phyloP scores from a whole-genome alignment of 2,329 filamentous ascomycete species.

The Penicillium sp. region DNA sequence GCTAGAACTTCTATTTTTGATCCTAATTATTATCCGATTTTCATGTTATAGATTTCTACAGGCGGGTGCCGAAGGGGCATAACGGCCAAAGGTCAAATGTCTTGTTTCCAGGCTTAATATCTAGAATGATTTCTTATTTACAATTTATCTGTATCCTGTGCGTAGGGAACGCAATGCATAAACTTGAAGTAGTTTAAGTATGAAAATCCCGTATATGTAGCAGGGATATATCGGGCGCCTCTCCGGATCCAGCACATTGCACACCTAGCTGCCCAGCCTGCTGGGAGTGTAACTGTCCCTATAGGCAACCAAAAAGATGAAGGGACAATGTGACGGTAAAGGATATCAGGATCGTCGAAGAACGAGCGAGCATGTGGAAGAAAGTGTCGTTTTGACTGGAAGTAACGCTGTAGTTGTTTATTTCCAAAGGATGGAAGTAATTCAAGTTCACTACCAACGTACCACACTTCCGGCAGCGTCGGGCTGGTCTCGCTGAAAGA shows the following conservation, averaged over 20 bases:
- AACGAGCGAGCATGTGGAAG: slow-evolving; percentile 17
- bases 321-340: slow-evolving; percentile 19
- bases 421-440: slow-evolving; percentile 7
- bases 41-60: not conserved
- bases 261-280: slow-evolving; percentile 11
- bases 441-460: slow-evolving; percentile 16
- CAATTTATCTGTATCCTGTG: not conserved
- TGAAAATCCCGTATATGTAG: slow-evolving; percentile 15
- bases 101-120: no score
- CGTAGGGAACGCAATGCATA: slow-evolving; percentile 3
- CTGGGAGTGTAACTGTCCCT: slow-evolving; percentile 6
- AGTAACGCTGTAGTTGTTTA: slow-evolving; percentile 6
- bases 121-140: not conserved
- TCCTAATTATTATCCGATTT: no score
- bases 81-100: no score
- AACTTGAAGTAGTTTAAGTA: slow-evolving; percentile 19
- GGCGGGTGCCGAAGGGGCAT: no score
- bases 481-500: not conserved
- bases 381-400: slow-evolving; percentile 11
- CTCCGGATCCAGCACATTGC: slow-evolving; percentile 21
- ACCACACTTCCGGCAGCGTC: slow-evolving; percentile 19
- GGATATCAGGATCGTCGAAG: slow-evolving; percentile 11
- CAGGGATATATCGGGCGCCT: slow-evolving; percentile 17
- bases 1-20: not conserved
- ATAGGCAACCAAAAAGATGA: slow-evolving; percentile 8